A percentile compares a stretch with the other conserved stretches of the same genome.
phyloP scores from a whole-genome alignment of 371 early-diverging fungal genomes.

The Mortierella sp. region DNA sequence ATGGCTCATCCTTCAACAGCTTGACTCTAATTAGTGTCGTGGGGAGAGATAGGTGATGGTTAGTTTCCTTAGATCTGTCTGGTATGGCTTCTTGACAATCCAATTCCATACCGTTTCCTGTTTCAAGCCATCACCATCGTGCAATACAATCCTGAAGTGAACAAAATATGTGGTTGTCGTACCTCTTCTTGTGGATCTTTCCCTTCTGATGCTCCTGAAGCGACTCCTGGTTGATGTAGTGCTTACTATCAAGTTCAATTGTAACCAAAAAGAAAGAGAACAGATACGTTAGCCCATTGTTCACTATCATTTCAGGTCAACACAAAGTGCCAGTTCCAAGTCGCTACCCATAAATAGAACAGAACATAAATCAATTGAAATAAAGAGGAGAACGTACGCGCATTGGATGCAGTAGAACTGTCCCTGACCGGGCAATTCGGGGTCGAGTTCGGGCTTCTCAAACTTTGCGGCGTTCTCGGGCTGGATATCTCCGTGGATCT shows the following conservation, averaged over 20 bases:
- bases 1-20: slow-evolving; percentile 75
- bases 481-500: slow-evolving; percentile 89
- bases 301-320: background rate
- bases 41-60: background rate
- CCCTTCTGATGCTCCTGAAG: slow-evolving; percentile 71
- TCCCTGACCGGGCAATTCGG: slow-evolving; percentile 92
- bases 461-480: slow-evolving; percentile 76
- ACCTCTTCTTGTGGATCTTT: slow-evolving; percentile 78
- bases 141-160: background rate
- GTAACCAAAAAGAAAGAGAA: background rate
- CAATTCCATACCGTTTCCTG: too few relatives aligned
- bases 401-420: slow-evolving; percentile 93
- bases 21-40: slow-evolving; percentile 63
- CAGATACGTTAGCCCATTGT: background rate
- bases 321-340: background rate
- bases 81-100: too few relatives aligned
- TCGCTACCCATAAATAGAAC: slow-evolving; percentile 58
- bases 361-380: background rate
- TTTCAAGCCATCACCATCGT: too few relatives aligned
- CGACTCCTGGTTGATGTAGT: slow-evolving; percentile 58
- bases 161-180: slow-evolving; percentile 18
- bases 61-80: too few relatives aligned
- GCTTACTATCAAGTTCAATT: slow-evolving; percentile 34
- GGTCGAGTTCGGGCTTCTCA: slow-evolving; percentile 74
- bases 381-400: slow-evolving; percentile 63